Evolutionary conservation across 768 basidiomycete species (phyloP).

Genomic region (Pisolithus albus): DNA sequence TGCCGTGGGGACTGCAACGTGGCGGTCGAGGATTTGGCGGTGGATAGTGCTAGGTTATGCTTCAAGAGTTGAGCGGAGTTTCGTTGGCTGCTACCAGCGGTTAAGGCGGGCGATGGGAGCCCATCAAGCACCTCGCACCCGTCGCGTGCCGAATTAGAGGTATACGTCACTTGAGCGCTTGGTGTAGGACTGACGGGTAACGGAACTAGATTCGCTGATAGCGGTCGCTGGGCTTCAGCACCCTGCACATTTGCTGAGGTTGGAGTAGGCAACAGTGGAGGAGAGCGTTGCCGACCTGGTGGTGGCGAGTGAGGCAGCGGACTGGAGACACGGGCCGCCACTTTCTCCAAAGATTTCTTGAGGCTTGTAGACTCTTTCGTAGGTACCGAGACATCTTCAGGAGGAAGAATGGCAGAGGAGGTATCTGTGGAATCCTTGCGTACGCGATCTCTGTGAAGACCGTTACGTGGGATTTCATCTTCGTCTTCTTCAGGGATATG

Average conservation of each 20-base stretch:
- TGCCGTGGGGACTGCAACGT: conserved; percentile 13
- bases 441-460: conserved; percentile 18
- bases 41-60: conserved; percentile 34
- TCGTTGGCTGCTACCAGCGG: conserved; percentile 17
- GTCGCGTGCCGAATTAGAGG: conserved; percentile 3
- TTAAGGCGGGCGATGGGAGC: conserved; percentile 26
- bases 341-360: conserved; percentile 13
- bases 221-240: conserved; percentile 19
- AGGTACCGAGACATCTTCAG: conserved; percentile 5
- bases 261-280: conserved; percentile 19
- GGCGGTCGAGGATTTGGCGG: conserved; percentile 17
- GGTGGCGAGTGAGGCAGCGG: conserved; percentile 18
- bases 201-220: conserved; percentile 16
- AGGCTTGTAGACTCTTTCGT: conserved; percentile 9
- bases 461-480: conserved; percentile 33
- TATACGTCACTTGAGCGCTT: conserved; percentile 3
- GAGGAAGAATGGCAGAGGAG: conserved; percentile 31
- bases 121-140: conserved; percentile 23
- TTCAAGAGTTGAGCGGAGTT: conserved; percentile 32
- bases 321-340: conserved; percentile 9
- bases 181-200: conserved; percentile 17
- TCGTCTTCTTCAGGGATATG: conserved; percentile 71
- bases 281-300: conserved; percentile 12
- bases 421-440: conserved; percentile 16
- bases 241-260: conserved; percentile 21